Conservation (phyloP, 2,329 filamentous ascomycete genomes). For the Diaporthe sp. region DNA sequence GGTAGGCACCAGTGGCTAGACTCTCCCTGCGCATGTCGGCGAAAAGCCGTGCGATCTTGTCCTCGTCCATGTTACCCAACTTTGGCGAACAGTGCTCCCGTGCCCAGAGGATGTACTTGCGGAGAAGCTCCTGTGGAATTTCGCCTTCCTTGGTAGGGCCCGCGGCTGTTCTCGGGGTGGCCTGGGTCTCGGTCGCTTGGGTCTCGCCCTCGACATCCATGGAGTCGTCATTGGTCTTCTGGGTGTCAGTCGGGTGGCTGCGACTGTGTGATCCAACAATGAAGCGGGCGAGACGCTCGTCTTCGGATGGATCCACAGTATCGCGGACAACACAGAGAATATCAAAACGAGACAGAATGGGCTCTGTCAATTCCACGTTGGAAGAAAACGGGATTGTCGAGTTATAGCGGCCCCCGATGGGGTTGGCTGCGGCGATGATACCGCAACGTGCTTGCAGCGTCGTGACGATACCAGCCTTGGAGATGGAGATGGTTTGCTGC, state of each 20-base stretch:
- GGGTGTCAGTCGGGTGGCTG: constrained; percentile 75
- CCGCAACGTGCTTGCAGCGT: constrained; percentile 96
- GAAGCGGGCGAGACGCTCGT: constrained; percentile 93
- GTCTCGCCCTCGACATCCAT: constrained; percentile 74
- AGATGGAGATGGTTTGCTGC: constrained; percentile 99
- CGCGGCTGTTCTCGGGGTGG: constrained; percentile 38
- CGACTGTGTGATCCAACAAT: constrained; percentile 95
- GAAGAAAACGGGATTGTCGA: constrained; percentile 95
- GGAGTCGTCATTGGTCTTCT: constrained; percentile 60
- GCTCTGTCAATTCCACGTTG: constrained; percentile 97
- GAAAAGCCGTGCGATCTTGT: constrained; percentile 94
- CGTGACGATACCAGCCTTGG: constrained; percentile 97
- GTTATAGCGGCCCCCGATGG: constrained; percentile 96
- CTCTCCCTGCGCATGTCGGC: constrained; percentile 96
- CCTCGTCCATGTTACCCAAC: constrained; percentile 96
- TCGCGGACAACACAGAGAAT: constrained; percentile 97
- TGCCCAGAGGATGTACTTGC: constrained; percentile 98
- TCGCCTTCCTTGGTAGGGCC: constrained; percentile 68
- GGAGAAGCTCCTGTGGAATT: constrained; percentile 89
- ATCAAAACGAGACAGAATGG: constrained; percentile 97
- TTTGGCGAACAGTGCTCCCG: constrained; percentile 91
- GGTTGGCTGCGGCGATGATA: constrained; percentile 96
- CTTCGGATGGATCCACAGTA: constrained; percentile 91
- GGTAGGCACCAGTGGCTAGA: constrained; percentile 93
- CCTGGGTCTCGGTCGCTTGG: constrained; percentile 51